Evolutionary conservation across 352 stramenopile species (phyloP).

Genomic region (Peronospora tabacina): DNA sequence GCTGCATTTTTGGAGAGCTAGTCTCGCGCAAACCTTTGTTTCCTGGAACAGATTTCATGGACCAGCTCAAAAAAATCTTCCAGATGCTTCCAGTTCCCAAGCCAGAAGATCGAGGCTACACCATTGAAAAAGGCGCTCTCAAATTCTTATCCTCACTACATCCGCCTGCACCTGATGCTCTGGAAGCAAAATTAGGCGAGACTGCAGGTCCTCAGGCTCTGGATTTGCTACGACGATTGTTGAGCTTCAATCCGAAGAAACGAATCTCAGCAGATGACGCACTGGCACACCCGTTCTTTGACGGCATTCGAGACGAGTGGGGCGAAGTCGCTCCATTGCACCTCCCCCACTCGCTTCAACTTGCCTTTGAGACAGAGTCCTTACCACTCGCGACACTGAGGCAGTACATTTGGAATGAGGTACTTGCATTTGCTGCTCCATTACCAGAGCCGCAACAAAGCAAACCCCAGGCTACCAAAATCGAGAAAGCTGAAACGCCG

Average conservation of each 20-base stretch:
- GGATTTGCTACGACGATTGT: constrained; percentile 80
- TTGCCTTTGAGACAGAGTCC: constrained; percentile 74
- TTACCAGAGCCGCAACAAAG: constrained; percentile 24
- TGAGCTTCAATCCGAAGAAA: constrained; percentile 89
- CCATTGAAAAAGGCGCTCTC: constrained; percentile 74
- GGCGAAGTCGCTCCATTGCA: constrained; percentile 53
- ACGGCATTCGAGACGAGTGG: constrained; percentile 86
- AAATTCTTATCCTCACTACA: constrained; percentile 79
- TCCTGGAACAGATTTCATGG: constrained; percentile 77
- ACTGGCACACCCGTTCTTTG: constrained; percentile 83
- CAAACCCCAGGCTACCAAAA: constrained; percentile 11
- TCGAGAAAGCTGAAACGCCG: constrained; percentile 7
- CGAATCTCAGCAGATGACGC: constrained; percentile 87
- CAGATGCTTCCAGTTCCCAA: constrained; percentile 67
- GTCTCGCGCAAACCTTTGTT: constrained; percentile 73
- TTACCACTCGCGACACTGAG: constrained; percentile 59
- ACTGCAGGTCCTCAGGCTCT: constrained; percentile 35
- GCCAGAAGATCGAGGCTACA: constrained; percentile 54
- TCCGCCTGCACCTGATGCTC: constrained; percentile 36
- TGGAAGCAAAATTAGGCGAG: constrained; percentile 54
- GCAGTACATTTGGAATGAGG: constrained; percentile 78
- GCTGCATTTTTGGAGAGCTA: constrained; percentile 91
- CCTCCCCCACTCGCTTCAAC: constrained; percentile 71
- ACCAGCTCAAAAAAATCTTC: constrained; percentile 76
- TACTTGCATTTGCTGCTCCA: constrained; percentile 46